Evolutionary conservation across 768 basidiomycete genomes (phyloP).

Genomic region (Trametes cubensis): DNA sequence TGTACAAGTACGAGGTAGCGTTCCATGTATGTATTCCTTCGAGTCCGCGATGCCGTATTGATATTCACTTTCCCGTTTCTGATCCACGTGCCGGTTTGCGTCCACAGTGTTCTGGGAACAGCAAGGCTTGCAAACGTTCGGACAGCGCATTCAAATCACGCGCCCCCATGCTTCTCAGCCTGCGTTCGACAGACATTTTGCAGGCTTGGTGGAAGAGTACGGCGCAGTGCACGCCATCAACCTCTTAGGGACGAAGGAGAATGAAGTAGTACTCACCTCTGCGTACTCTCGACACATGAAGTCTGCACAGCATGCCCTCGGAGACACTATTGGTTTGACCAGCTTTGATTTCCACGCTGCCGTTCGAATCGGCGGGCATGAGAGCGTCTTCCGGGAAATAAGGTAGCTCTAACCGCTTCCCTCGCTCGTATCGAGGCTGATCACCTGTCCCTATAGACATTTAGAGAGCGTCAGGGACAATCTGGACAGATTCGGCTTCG

Average conservation of each 20-base stretch:
- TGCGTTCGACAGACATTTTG: constrained; percentile 94
- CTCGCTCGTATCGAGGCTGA: neutral
- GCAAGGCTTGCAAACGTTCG: constrained; percentile 92
- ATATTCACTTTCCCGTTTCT: constrained; percentile 6
- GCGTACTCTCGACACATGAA: constrained; percentile 84
- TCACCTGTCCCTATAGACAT: constrained; percentile 45
- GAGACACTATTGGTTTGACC: constrained; percentile 75
- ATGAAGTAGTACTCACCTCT: constrained; percentile 80
- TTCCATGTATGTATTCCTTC: constrained; percentile 73
- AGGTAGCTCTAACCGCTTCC: constrained; percentile 41
- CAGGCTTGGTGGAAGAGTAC: constrained; percentile 85
- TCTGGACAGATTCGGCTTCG: constrained; percentile 84
- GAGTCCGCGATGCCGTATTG: neutral
- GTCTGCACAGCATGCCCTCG: constrained; percentile 60
- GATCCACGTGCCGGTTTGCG: constrained; percentile 6
- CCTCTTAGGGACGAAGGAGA: constrained; percentile 88
- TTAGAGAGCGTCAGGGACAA: constrained; percentile 60
- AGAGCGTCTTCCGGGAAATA: constrained; percentile 77
- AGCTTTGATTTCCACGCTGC: constrained; percentile 94
- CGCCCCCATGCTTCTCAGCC: constrained; percentile 95
- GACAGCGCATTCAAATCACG: constrained; percentile 92
- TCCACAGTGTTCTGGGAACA: constrained; percentile 96
- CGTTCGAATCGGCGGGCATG: constrained; percentile 82
- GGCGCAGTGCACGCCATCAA: constrained; percentile 86
- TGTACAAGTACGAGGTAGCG: constrained; percentile 91